Evolutionary conservation across 2,329 filamentous ascomycete genomes (phyloP).

Genomic region (Xylariaceae sp.): DNA sequence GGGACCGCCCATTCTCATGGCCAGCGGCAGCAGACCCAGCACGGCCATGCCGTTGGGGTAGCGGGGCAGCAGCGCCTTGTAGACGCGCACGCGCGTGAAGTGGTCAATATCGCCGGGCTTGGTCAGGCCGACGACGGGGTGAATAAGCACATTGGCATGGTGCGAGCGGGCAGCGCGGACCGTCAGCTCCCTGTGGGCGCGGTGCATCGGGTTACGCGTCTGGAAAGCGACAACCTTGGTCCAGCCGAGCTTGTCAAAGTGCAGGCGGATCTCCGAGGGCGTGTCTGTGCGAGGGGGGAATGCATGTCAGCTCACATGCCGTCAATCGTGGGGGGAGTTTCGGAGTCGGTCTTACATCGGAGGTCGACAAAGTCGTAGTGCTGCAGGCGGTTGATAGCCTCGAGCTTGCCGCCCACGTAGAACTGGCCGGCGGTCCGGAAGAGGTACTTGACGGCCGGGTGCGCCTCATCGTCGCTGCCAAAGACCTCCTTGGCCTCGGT

Average conservation of each 20-base stretch:
- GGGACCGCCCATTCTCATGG: constrained; percentile 98
- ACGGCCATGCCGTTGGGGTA: constrained; percentile 99
- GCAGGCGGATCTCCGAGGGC: constrained; percentile 84
- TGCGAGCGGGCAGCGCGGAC: constrained; percentile 92
- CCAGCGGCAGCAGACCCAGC: constrained; percentile 85
- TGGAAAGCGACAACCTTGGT: constrained; percentile 97
- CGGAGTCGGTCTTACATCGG: constrained; percentile 57
- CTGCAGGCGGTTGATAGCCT: constrained; percentile 89
- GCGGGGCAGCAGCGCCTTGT: constrained; percentile 90
- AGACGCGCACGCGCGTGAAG: constrained; percentile 97
- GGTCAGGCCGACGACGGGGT: constrained; percentile 95
- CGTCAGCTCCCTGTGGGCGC: constrained; percentile 94
- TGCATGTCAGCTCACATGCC: constrained; percentile 9
- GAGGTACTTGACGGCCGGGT: constrained; percentile 89
- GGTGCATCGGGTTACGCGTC: constrained; percentile 98
- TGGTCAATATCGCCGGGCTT: constrained; percentile 99
- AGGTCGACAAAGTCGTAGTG: constrained; percentile 99
- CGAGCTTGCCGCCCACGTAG: constrained; percentile 92
- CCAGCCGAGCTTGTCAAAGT: constrained; percentile 99
- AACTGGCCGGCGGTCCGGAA: constrained; percentile 73
- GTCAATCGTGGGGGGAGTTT: background rate
- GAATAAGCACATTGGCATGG: constrained; percentile 97
- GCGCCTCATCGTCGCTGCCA: constrained; percentile 79
- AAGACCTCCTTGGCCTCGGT: constrained; percentile 93
- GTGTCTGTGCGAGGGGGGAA: constrained; percentile 54